Evolutionary conservation across 495 filamentous ascomycete species (phyloP).

Genomic region (Talaromyces ruber): DNA sequence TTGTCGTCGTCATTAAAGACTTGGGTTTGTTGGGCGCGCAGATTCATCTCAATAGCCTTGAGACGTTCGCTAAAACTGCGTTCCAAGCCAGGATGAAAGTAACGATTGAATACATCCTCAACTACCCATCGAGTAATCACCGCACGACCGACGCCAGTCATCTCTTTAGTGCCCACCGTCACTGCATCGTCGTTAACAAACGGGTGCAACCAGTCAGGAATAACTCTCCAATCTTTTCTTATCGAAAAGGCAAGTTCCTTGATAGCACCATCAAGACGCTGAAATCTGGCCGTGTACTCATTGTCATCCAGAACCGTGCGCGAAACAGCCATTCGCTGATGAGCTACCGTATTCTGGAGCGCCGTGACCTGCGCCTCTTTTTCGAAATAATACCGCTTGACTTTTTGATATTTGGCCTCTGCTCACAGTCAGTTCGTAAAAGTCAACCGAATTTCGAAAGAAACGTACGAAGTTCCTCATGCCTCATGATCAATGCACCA

Average conservation of each 20-base stretch:
- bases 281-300: slow-evolving; percentile 86
- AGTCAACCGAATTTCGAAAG: slow-evolving; percentile 7
- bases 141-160: slow-evolving; percentile 92
- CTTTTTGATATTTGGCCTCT: slow-evolving; percentile 96
- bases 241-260: slow-evolving; percentile 93
- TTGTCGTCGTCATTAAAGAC: slow-evolving; percentile 74
- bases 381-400: slow-evolving; percentile 96
- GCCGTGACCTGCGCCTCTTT: slow-evolving; percentile 89
- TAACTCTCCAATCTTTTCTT: slow-evolving; percentile 77
- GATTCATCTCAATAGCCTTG: slow-evolving; percentile 84
- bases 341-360: slow-evolving; percentile 90
- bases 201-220: slow-evolving; percentile 70
- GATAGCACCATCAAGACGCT: slow-evolving; percentile 87
- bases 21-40: slow-evolving; percentile 62
- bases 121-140: slow-evolving; percentile 84
- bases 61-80: slow-evolving; percentile 63
- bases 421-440: slow-evolving; percentile 7
- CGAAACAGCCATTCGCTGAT: slow-evolving; percentile 89
- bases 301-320: slow-evolving; percentile 93
- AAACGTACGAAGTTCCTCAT: slow-evolving; percentile 60
- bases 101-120: slow-evolving; percentile 81
- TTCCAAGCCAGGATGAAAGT: slow-evolving; percentile 87
- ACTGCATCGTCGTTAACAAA: slow-evolving; percentile 80
- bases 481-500: slow-evolving; percentile 32
- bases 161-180: slow-evolving; percentile 79